phyloP scores from a whole-genome alignment of 192 early-diverging fungal species.

The Geosiphon pyriformis region DNA sequence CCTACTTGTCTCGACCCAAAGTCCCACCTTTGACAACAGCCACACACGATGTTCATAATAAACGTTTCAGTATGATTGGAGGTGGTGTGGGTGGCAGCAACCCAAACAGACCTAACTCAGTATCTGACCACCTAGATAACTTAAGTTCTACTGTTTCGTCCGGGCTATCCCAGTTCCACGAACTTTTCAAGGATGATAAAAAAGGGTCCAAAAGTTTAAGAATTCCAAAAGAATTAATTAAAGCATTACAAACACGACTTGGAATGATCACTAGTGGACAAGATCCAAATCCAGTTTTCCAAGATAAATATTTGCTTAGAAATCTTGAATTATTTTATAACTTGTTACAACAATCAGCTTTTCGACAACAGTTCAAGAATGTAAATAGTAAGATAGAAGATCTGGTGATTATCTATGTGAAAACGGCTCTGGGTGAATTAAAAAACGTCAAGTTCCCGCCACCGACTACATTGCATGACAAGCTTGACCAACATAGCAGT shows the following conservation, averaged over 20 bases:
- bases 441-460: constrained; percentile 5
- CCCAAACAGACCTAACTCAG: not conserved
- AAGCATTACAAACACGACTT: constrained; percentile 34
- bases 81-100: not conserved
- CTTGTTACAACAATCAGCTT: not conserved
- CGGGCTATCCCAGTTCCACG: not conserved
- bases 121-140: not conserved
- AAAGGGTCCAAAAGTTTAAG: constrained; percentile 27
- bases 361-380: constrained; percentile 18
- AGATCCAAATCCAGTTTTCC: constrained; percentile 40
- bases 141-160: not conserved
- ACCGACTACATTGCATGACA: constrained; percentile 14
- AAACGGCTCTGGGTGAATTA: constrained; percentile 5
- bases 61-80: not conserved
- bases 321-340: constrained; percentile 25
- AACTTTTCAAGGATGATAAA: constrained; percentile 18
- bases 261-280: constrained; percentile 43
- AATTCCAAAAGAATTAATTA: constrained; percentile 44
- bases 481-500: constrained; percentile 17
- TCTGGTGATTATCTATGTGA: constrained; percentile 15
- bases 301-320: constrained; percentile 39
- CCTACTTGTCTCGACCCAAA: constrained; percentile 7
- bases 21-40: not conserved
- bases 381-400: constrained; percentile 19
- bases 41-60: not conserved